These are phyloP conservation scores for Ulmus americana DNA, from an alignment of 331 rosid species.

Conservation along the genomic window DNA sequence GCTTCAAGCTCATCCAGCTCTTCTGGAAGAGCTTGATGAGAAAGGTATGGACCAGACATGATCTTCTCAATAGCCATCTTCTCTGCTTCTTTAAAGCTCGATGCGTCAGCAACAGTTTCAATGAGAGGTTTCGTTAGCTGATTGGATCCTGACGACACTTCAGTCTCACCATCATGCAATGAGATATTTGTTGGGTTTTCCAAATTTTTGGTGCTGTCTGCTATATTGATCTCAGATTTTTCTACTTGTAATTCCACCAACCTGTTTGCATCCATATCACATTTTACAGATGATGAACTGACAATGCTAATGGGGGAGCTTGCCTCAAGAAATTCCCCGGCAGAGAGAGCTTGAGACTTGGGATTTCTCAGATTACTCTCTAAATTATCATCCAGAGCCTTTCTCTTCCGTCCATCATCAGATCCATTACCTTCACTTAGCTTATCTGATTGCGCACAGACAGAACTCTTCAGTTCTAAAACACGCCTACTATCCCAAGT, in stretches of 20 bases:
- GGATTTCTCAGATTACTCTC: slow-evolving; percentile 37
- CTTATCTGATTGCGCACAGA: slow-evolving; percentile 39
- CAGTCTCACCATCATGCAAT: slow-evolving; percentile 36
- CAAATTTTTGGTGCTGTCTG: slow-evolving; percentile 16
- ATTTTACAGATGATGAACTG: slow-evolving; percentile 39
- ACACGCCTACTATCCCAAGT: slow-evolving; percentile 52
- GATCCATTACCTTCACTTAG: slow-evolving; percentile 41
- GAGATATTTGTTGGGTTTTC: slow-evolving; percentile 34
- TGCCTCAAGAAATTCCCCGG: slow-evolving; percentile 43
- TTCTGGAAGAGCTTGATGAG: slow-evolving; percentile 44
- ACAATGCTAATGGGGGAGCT: slow-evolving; percentile 34
- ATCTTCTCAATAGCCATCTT: slow-evolving; percentile 62
- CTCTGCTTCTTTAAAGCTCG: slow-evolving; percentile 62
- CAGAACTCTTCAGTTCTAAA: slow-evolving; percentile 53
- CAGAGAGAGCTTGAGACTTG: slow-evolving; percentile 31
- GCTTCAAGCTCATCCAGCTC: slow-evolving; percentile 83
- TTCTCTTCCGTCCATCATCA: slow-evolving; percentile 58
- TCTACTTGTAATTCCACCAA: slow-evolving; percentile 24
- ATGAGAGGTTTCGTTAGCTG: slow-evolving; percentile 18
- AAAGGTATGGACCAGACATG: slow-evolving; percentile 48
- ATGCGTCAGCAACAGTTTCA: slow-evolving; percentile 25
- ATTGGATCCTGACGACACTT: slow-evolving; percentile 31
- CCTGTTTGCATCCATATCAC: slow-evolving; percentile 38
- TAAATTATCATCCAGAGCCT: slow-evolving; percentile 41
- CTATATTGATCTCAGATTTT: slow-evolving; percentile 19